A percentile compares a stretch with the other conserved stretches of the same genome.
These are phyloP conservation scores for Ophiocordyceps polyrhachis-furcata DNA, from an alignment of 2,329 filamentous ascomycete species.

Conservation along the genomic window DNA sequence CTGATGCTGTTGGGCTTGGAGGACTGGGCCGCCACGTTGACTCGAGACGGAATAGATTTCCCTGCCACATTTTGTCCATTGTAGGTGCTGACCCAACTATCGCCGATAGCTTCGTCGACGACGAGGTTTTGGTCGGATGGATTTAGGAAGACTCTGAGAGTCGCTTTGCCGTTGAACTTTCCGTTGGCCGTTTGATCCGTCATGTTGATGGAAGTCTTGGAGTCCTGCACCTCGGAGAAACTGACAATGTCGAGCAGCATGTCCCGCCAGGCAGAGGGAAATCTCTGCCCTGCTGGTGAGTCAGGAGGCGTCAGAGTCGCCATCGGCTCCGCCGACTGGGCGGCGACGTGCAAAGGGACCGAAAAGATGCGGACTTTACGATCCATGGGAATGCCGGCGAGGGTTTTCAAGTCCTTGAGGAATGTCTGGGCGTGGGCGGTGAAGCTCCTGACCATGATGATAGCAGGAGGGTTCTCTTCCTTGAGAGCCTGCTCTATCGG, in stretches of 20 bases:
- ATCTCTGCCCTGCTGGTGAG: slow-evolving; percentile 15
- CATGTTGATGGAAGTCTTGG: slow-evolving; percentile 8
- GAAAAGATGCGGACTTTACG: slow-evolving; percentile 67
- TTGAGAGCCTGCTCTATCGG: slow-evolving; percentile 39
- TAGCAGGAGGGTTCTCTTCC: slow-evolving; percentile 40
- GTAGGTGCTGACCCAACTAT: slow-evolving; percentile 37
- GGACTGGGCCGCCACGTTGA: slow-evolving; percentile 8
- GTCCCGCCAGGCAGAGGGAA: slow-evolving; percentile 18
- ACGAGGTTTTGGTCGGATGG: slow-evolving; percentile 58
- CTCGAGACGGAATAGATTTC: slow-evolving; percentile 17
- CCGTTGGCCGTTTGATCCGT: slow-evolving; percentile 51
- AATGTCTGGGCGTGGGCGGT: slow-evolving; percentile 56
- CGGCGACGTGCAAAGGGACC: slow-evolving; percentile 21
- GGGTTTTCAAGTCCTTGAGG: slow-evolving; percentile 51
- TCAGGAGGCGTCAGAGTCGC: slow-evolving; percentile 21
- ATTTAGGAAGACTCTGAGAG: slow-evolving; percentile 47
- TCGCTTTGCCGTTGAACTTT: slow-evolving; percentile 60
- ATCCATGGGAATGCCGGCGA: slow-evolving; percentile 44
- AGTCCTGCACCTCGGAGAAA: slow-evolving; percentile 25
- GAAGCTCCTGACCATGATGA: slow-evolving; percentile 51
- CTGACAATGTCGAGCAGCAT: slow-evolving; percentile 29
- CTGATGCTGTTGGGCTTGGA: slow-evolving; percentile 34
- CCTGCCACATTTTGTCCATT: slow-evolving; percentile 15
- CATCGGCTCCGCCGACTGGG: slow-evolving; percentile 14
- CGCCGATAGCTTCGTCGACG: slow-evolving; percentile 60